Evolutionary conservation across 805 yeast genomes (phyloP).

Genomic region (Schwanniomyces vanrijiae): DNA sequence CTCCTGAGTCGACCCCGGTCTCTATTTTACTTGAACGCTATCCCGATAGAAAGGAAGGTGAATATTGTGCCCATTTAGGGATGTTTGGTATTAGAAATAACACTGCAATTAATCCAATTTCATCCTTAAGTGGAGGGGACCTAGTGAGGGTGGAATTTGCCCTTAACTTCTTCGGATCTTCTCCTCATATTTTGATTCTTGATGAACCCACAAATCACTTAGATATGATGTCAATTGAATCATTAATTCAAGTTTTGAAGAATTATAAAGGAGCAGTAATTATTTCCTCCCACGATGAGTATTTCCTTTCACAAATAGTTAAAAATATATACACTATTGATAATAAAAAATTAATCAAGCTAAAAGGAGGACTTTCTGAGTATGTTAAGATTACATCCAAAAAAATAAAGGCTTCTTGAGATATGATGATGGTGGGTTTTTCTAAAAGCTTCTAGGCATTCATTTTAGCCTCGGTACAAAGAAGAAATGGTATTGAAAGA

Average conservation of each 20-base stretch:
- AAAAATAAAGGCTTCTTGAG: neutral
- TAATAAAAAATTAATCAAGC: neutral
- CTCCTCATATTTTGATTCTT: constrained; percentile 83
- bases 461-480: neutral
- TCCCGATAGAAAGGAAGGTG: neutral
- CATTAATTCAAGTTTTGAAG: constrained; percentile 95
- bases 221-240: constrained; percentile 96
- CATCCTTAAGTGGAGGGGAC: neutral
- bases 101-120: neutral
- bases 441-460: no score
- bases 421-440: neutral
- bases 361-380: neutral
- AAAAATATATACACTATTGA: neutral
- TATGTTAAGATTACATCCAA: neutral
- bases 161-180: neutral
- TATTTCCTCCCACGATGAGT: constrained; percentile 84
- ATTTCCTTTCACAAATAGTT: neutral
- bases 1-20: neutral
- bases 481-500: no score
- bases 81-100: neutral
- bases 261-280: constrained; percentile 94
- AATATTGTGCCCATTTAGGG: constrained; percentile 1
- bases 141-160: neutral
- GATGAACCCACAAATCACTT: constrained; percentile 99
- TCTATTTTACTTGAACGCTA: neutral